Conservation (phyloP, 1,284 basidiomycete species). For the Prillingera fragicola region DNA sequence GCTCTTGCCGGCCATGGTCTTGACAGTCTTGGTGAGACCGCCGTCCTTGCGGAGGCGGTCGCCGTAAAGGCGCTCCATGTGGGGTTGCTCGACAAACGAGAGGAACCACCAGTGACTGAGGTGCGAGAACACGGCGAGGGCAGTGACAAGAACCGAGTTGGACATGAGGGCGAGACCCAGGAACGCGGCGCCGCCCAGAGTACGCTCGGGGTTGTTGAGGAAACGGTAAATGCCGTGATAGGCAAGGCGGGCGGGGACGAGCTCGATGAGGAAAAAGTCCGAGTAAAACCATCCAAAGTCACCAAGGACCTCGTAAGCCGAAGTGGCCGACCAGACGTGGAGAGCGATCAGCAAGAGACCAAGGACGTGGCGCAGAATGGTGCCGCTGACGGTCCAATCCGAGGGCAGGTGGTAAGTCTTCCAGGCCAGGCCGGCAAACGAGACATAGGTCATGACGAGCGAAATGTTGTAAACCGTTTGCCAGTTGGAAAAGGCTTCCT, state of each 20-base stretch:
- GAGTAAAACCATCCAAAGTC: conserved; percentile 96
- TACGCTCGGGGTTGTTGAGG: conserved; percentile 87
- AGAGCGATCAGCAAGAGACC: conserved; percentile 78
- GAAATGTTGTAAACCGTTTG: conserved; percentile 88
- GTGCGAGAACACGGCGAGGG: conserved; percentile 77
- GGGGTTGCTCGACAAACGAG: conserved; percentile 79
- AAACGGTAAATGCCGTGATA: conserved; percentile 97
- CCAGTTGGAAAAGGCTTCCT: conserved; percentile 93
- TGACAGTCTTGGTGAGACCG: conserved; percentile 93
- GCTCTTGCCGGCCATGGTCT: conserved; percentile 71
- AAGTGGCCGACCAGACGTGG: conserved; percentile 85
- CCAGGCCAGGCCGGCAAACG: conserved; percentile 75
- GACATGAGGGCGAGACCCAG: conserved; percentile 88
- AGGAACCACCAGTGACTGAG: conserved; percentile 89
- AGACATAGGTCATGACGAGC: conserved; percentile 89
- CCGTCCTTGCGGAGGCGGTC: conserved; percentile 87
- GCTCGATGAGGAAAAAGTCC: conserved; percentile 92
- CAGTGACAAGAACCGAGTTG: conserved; percentile 76
- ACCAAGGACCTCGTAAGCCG: conserved; percentile 87
- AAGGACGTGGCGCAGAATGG: conserved; percentile 78
- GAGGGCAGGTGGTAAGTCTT: conserved; percentile 74
- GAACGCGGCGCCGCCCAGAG: conserved; percentile 91
- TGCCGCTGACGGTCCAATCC: conserved; percentile 85
- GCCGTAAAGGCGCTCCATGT: conserved; percentile 94
- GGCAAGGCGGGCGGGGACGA: conserved; percentile 79